Evolutionary conservation across 495 filamentous ascomycete species (phyloP), one percentile per base, ranked within the genome.

Genomic region (Delitschia confertaspora): DNA sequence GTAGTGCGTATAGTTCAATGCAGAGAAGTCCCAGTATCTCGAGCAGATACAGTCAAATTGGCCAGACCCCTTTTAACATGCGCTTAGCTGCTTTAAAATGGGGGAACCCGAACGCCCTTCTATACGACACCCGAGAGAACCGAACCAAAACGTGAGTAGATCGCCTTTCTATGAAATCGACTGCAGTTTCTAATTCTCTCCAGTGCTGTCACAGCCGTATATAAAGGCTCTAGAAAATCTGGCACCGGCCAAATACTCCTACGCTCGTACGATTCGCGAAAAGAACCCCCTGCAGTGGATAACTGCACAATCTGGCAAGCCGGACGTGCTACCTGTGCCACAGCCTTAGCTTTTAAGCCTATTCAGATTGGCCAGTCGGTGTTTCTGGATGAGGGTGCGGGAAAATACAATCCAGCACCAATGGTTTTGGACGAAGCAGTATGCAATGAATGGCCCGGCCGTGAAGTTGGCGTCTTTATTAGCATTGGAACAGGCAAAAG

Each of bases 231-330:
- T 0, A 66, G 66, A 9, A 76, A 70, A 46, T 78, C 75, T 11
- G 76, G 74, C 10, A 57, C 18, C n/a, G 64, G 72, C 6, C 71
- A 87, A 0, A 78, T 80, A 2, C 61, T 98, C 38, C 66, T 98
- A 35, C 80, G 91, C 22, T 95, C 91, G 7, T 98, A 96, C 57
- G 88, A 94, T 51, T 95, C 93, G 18, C 76, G 86, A 48, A 86
- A 82, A 61, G 89, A 96, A 61, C 82, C 87, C 0, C 74, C 85
- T 3, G 82, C 88, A 0, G 86, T 93, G 59, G 84, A 85, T 45
- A 79, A 93, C 54, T 94, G 87, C 61, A 93, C 75, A 10, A 85
- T 98, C 38, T 98, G 91, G 91, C 75, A 98, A 62, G 91, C 91
- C 3, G 91, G 91, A 6, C 78, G 93, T 27, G 91, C 91, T n/a